Base-by-base conservation (phyloP, 2,329 filamentous ascomycete genomes). In the Penicillium sp. region DNA sequence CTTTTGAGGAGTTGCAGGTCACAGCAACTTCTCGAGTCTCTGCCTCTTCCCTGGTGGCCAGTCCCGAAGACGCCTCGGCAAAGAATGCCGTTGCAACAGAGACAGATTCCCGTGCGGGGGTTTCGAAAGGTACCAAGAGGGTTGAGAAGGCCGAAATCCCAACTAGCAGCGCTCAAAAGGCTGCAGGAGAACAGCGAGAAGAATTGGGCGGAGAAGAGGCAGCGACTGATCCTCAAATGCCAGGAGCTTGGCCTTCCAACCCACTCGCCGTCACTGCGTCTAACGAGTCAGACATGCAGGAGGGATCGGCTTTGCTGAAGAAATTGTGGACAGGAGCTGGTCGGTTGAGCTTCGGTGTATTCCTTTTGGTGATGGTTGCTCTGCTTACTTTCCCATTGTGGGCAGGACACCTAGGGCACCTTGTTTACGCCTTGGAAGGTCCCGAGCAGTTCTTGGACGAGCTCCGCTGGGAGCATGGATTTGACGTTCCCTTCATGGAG, bases 41-140 rank as follows among this genome's bases (percentile, higher is more conserved):
- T 19, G 29, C 38, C 49, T 40, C 35, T 39, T 51, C 41, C 34
- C 27, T 34, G 29, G 36, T 34, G 7, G 47, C 29, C 29, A 40
- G 45, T 40, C 45, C 35, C 35, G 34, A 47, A 40, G 45, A 47
- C 45, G 45, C 45, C 19, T 40, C 45, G 45, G 45, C 45, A 47
- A 40, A 23, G 23, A 23, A 23, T 23, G 23, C 23, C 23, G 23
- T 23, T 23, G 23, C 23, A 23, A 23, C 45, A 47, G 48, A 23
- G 39, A 26, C 32, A 46, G 34, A 51, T 44, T 51, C 49, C 49
- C 32, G 49, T 51, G 49, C 49, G 42, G 49, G 41, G 49, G 47
- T 49, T 49, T 48, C 46, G 35, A n/a, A 49, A 18, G 47, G 47
- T 26, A 14, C 47, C 18, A 23, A 42, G 42, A 51, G 18, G 41